Percentiles rank a stretch among this genome's conserved stretches.
Conservation (phyloP, 169 alveolate genomes). For the Cryptosporidium canis region DNA sequence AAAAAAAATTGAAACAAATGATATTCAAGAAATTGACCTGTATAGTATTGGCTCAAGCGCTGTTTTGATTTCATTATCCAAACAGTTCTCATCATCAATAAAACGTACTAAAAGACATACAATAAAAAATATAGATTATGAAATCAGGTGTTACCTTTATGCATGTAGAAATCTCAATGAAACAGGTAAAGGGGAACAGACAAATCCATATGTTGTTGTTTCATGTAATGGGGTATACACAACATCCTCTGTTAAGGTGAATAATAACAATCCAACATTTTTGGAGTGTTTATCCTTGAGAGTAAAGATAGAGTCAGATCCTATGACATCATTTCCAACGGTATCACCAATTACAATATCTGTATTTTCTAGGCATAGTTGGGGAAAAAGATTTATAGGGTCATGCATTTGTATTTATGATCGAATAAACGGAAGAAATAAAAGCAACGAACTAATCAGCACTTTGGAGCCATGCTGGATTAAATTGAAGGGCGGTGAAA, state of each 20-base stretch:
- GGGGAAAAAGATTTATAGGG: conserved; percentile 79
- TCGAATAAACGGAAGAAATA: conserved; percentile 71
- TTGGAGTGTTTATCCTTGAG: conserved; percentile 82
- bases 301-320: conserved; percentile 75
- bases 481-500: conserved; percentile 82
- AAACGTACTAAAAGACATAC: conserved; percentile 62
- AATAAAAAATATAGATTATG: conserved; percentile 79
- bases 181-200: conserved; percentile 78
- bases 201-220: conserved; percentile 83
- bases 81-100: conserved; percentile 24
- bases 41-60: conserved; percentile 70
- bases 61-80: conserved; percentile 25
- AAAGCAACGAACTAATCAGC: conserved; percentile 27
- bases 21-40: conserved; percentile 44
- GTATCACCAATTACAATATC: conserved; percentile 77
- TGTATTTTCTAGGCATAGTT: conserved; percentile 75
- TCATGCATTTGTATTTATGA: conserved; percentile 80
- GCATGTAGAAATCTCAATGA: conserved; percentile 81
- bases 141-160: conserved; percentile 87
- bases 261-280: conserved; percentile 82
- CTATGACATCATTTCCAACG: conserved; percentile 78
- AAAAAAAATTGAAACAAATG: neutral
- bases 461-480: conserved; percentile 85
- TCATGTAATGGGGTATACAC: conserved; percentile 82
- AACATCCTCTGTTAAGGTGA: conserved; percentile 78